Base-by-base conservation (phyloP, 2,329 filamentous ascomycete genomes). In the Fusarium sp. region DNA sequence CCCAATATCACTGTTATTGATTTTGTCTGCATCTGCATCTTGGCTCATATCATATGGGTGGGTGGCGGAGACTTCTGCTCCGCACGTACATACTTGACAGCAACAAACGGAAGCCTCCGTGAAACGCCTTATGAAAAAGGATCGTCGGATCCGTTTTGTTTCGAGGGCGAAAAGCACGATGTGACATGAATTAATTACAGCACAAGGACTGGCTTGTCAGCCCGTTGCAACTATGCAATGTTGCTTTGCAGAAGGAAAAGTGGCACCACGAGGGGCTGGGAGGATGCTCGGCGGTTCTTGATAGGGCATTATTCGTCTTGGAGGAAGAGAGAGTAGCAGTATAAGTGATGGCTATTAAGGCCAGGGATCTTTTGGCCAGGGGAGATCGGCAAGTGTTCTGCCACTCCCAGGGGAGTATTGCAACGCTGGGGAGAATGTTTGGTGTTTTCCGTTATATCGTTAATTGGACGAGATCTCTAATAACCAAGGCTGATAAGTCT, bases 171-270 rank as follows among this genome's bases (percentile, higher is more conserved):
- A 33, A 38, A 31, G 45, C 56, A 55, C 75, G 65, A 76, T 76
- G 73, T 66, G 61, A 77, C 75, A 62, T 69, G 63, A 74, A 73
- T 75, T 65, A 69, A 73, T 75, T 65, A 72, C 72, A 77, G 67
- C 66, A 64, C 63, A 26, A 60, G 69, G 67, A 61, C 67, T 54
- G 54, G 63, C 54, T 58, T 52, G 63, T 65, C 52, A 60, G 62
- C 64, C 64, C 66, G 51, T 49, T 76, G 63, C 58, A 61, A 72
- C 73, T 66, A 71, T 69, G 63, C 62, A 75, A 76, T 76, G 63
- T 74, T 74, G 60, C 59, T 65, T 69, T 69, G 71, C 42, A 64
- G 58, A 64, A 59, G 51, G 49, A 67, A 68, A 75, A 73, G 73
- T 77, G 70, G 75, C 44, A 58, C 75, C 73, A 72, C 41, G 51